phyloP scores from a whole-genome alignment of 2,329 filamentous ascomycete species.

The Diplodia corticola region DNA sequence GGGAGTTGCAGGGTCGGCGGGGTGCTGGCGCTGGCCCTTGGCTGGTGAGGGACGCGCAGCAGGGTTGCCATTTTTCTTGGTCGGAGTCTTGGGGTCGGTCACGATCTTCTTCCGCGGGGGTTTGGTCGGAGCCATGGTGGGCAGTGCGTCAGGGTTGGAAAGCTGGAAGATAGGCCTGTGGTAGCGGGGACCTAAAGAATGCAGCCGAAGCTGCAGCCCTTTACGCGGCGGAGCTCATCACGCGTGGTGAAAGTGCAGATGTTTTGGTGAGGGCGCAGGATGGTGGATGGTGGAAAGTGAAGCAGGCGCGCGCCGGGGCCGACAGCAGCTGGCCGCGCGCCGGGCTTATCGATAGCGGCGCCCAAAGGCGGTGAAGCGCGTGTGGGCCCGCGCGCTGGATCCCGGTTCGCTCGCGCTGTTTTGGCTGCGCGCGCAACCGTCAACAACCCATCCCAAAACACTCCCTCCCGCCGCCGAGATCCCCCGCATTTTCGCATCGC shows the following conservation, averaged over 20 bases:
- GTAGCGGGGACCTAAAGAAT: conserved; percentile 37
- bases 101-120: conserved; percentile 44
- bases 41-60: conserved; percentile 25
- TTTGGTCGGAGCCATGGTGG: conserved; percentile 50
- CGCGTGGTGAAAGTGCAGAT: not conserved
- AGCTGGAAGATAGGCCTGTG: conserved; percentile 36
- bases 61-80: conserved; percentile 30
- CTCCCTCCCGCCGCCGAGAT: not conserved
- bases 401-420: not conserved
- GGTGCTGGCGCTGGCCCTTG: conserved; percentile 32
- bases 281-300: not conserved
- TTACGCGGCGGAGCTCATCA: conserved; percentile 39
- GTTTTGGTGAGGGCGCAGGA: not conserved
- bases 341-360: conserved; percentile 21
- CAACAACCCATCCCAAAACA: not conserved
- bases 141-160: conserved; percentile 35
- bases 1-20: conserved; percentile 13
- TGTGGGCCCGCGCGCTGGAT: not conserved
- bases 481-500: not conserved
- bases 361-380: not conserved
- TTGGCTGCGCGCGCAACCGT: not conserved
- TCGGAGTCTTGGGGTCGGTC: conserved; percentile 34
- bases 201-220: conserved; percentile 51
- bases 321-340: not conserved
- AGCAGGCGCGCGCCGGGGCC: not conserved